Base-by-base conservation (phyloP, 805 yeast genomes). In the Candida peoriensis region DNA sequence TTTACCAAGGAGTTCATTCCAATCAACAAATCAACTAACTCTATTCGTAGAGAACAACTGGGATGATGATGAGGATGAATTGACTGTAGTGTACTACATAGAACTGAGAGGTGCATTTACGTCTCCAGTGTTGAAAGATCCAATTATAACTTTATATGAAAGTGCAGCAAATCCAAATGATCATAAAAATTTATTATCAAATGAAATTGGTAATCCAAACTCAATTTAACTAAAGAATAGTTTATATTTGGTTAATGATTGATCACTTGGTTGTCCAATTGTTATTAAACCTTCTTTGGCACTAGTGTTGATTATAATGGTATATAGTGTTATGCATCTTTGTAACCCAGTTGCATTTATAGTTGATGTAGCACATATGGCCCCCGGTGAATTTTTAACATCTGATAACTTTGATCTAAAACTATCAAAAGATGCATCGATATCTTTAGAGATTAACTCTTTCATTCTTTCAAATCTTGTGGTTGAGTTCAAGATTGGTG, bases 151-250 rank as follows among this genome's bases (percentile, higher is more conserved):
- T 0, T 52, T 84, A 15, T 90, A 89, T 57, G 97, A 90, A 59
- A 74, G 88, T 36, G 94, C 96, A 0, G 93, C 97, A 3, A 89
- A 89, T 55, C 96, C 96, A 0, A 76, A 81, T 2, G 97, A 89
- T 54, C 97, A 90, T 57, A 76, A 70, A 45, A 68, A 59, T 28
- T 12, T 48, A 20, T 13, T 51, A 8, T 36, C 39, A 3, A 42
- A 47, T 17, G 50, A 47, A 22, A 37, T 35, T 15, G 42, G 46
- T 2, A 43, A 44, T 26, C 43, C n/a, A n/a, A n/a, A n/a, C n/a
- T n/a, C n/a, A n/a, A n/a, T n/a, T n/a, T n/a, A n/a, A n/a, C 24
- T 27, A 28, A 47, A 38, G 28, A 38, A 33, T 22, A 45, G 28
- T 24, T 30, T 36, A 33, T 43, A 43, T 39, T 39, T 33, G 3